Base-by-base conservation (phyloP, 768 basidiomycete species). In the Tephrocybe sp. region DNA sequence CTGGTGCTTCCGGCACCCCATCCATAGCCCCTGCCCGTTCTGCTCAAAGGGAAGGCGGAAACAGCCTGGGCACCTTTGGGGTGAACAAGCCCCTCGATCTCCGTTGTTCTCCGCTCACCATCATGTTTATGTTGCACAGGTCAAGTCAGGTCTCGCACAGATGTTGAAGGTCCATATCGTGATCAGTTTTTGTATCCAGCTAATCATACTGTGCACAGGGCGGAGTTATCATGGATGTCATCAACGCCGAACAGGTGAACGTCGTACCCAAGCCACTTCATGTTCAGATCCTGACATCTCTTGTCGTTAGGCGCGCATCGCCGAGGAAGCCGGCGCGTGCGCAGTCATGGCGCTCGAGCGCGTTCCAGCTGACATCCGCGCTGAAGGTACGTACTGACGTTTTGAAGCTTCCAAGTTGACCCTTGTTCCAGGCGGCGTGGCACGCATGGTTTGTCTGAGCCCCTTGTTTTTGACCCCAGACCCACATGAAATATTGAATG, bases 261-360 rank as follows among this genome's bases (percentile, higher is more conserved):
- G 24, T 44, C 38, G 51, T 47, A 43, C 38, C 18, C 24, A 44
- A 41, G 12, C 41, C 31, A 41, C 41, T 53, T 22, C 36, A 31
- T 48, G 35, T 7, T 22, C 45, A 53, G 21, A 58, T 44, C 44
- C 21, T 22, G 28, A 51, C 52, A 45, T 24, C n/a, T 22, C 59
- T 51, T 55, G 51, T 31, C 60, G 62, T 44, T 56, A 95, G 87
- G 96, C 96, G 51, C 88, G 89, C 53, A 94, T 98, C 59, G 96
- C 96, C 37, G 96, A 98, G 64, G 92, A 94, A 64, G 96, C 96
- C 8, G 96, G 96, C 38, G 96, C 96, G 6, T 93, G 92, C 64
- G 96, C 96, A 51, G 96, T 99, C 54, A 98, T 99, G 96, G 92
- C 92, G 4, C 80, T 95, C 26, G 92, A 97, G 69, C 79, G 94